phyloP scores from a whole-genome alignment of 768 basidiomycete genomes.

The Scleroderma bovista region DNA sequence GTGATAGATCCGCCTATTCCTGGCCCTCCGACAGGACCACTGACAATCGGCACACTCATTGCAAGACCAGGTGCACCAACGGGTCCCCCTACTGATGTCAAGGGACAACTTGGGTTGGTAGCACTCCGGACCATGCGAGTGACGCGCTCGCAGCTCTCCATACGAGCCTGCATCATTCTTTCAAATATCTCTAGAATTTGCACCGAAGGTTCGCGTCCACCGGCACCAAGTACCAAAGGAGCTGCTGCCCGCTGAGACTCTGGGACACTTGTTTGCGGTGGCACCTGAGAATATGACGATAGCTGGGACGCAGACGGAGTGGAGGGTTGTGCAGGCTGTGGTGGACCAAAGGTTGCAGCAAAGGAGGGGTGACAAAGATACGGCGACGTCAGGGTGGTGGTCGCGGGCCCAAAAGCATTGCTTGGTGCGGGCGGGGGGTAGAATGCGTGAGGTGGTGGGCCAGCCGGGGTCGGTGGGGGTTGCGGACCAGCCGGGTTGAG shows the following conservation, averaged over 20 bases:
- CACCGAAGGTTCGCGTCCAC: conserved; percentile 36
- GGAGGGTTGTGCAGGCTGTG: conserved; percentile 3
- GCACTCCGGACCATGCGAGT: conserved; percentile 45
- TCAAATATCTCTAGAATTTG: conserved; percentile 64
- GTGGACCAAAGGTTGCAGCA: conserved; percentile 13
- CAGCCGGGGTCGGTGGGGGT: conserved; percentile 15
- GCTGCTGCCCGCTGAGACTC: conserved; percentile 11
- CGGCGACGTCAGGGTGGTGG: conserved; percentile 28
- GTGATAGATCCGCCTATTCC: conserved; percentile 21
- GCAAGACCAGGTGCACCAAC: conserved; percentile 6
- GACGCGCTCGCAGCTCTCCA: conserved; percentile 71
- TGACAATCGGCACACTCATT: conserved; percentile 12
- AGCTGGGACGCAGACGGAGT: background rate
- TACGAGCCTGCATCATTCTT: conserved; percentile 64
- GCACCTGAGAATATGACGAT: background rate
- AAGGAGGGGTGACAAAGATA: conserved; percentile 27
- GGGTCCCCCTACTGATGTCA: conserved; percentile 5
- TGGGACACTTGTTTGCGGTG: conserved; percentile 4
- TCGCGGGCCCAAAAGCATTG: conserved; percentile 7
- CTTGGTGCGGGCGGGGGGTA: conserved; percentile 26
- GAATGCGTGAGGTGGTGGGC: conserved; percentile 18
- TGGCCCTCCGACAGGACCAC: conserved; percentile 20
- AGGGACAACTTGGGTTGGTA: conserved; percentile 18
- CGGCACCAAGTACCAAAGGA: conserved; percentile 25
- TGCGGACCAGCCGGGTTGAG: conserved; percentile 23